Conservation (phyloP, 1,284 basidiomycete species). For the Vanrija pseudolonga region DNA sequence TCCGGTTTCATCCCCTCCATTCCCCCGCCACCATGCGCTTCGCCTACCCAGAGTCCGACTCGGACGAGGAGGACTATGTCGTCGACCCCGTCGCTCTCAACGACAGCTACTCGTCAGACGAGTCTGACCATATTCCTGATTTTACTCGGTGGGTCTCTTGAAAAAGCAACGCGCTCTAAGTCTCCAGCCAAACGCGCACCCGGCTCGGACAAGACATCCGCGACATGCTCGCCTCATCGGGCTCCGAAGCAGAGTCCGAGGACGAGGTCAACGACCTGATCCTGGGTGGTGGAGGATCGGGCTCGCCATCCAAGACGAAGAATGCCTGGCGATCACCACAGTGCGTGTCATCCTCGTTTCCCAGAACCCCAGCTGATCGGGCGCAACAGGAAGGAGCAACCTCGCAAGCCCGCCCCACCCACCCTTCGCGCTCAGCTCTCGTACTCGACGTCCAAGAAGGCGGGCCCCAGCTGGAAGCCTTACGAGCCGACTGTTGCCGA, state of each 20-base stretch:
- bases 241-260: constrained; percentile 28
- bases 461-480: neutral
- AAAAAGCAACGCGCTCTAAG: neutral
- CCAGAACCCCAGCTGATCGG: neutral
- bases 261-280: constrained; percentile 27
- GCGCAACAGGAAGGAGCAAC: neutral
- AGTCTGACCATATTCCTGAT: constrained; percentile 8
- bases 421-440: neutral
- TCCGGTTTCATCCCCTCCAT: too few species aligned
- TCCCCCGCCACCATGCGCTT: constrained; percentile 26
- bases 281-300: constrained; percentile 1
- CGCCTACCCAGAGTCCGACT: constrained; percentile 25
- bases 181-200: neutral
- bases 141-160: constrained; percentile 2
- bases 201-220: constrained; percentile 23
- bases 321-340: too few species aligned
- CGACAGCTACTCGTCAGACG: constrained; percentile 11
- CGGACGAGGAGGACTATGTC: constrained; percentile 17
- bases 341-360: neutral
- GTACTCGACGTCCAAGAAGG: too few species aligned
- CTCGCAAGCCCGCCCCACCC: neutral
- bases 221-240: constrained; percentile 21
- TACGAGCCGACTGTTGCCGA: constrained; percentile 17
- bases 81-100: constrained; percentile 15
- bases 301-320: neutral